phyloP scores from a whole-genome alignment of 1,139 yeast genomes.

The Geotrichum candidum region DNA sequence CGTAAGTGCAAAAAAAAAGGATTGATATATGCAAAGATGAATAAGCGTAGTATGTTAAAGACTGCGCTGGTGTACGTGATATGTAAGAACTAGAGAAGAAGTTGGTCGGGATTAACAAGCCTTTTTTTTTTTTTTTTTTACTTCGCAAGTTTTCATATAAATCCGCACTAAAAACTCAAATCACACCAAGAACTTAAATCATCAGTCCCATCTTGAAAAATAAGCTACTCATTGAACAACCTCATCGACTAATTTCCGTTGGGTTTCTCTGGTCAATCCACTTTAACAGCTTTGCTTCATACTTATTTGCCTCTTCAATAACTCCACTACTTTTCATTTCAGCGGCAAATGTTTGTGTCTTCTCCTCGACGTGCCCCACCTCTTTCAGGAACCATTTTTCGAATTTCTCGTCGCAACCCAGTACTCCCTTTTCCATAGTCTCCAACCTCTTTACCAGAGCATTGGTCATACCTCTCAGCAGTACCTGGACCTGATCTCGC shows the following conservation, averaged over 20 bases:
- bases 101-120: neutral
- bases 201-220: neutral
- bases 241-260: neutral
- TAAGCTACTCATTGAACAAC: neutral
- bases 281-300: neutral
- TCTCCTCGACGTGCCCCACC: neutral
- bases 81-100: neutral
- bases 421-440: slow-evolving; percentile 1
- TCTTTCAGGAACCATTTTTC: slow-evolving; percentile 6
- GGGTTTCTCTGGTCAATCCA: neutral
- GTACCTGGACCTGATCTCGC: slow-evolving; percentile 2
- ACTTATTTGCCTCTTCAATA: neutral
- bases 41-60: neutral
- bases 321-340: neutral
- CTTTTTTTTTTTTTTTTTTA: neutral
- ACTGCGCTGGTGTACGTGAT: neutral
- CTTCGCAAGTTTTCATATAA: neutral
- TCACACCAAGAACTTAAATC: neutral
- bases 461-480: slow-evolving; percentile 2
- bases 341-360: neutral
- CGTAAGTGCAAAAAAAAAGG: neutral
- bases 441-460: slow-evolving; percentile 1
- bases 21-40: neutral
- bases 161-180: neutral
- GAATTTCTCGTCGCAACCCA: slow-evolving; percentile 3